Base-by-base conservation (phyloP, 306 rosid species). In the Vigna hirtella region DNA sequence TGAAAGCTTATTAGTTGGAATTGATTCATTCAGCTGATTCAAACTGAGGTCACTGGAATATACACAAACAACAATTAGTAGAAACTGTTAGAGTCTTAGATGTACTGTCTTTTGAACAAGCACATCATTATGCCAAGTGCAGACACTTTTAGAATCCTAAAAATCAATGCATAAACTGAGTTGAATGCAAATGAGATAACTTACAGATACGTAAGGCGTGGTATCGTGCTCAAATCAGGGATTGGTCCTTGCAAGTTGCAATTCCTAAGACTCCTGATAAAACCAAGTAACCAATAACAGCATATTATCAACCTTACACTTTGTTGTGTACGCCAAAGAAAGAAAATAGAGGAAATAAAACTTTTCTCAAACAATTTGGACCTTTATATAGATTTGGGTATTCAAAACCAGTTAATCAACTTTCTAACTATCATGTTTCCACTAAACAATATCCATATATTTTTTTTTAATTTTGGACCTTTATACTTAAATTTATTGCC, bases 211-310 rank as follows among this genome's bases (percentile, higher is more conserved):
- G 77, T 66, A 73, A 92, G 92, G 7, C 50, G 4, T 14, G 85
- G 83, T 76, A 92, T 87, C 70, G 8, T 81, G 80, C 97, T 90
- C 22, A 95, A 81, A 90, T 95, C 88, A 48, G 99, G 99, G 80
- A 95, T 77, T 15, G 81, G 88, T 68, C 99, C 99, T 76, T 81
- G 86, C 85, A 95, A 88, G 77, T 13, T 81, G 92, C 99, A 93
- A 77, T 91, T 93, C 83, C 98, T 87, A 65, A 95, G 89, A 50
- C 99, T 95, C 98, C 99, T 95, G 83, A 73, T 7, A 75, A 38
- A 62, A 74, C 52, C 81, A 86, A 80, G 7, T 5, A 59, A 53
- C 12, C 12, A 74, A 20, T 32, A 57, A 65, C 40, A 76, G 36
- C 32, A 57, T 13, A 36, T 53, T 52, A 8, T 45, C 68, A 70